A percentile compares a stretch with the other conserved stretches of the same genome.
Conservation (phyloP, 352 stramenopile genomes). For the Elongisporangium anandrum region DNA sequence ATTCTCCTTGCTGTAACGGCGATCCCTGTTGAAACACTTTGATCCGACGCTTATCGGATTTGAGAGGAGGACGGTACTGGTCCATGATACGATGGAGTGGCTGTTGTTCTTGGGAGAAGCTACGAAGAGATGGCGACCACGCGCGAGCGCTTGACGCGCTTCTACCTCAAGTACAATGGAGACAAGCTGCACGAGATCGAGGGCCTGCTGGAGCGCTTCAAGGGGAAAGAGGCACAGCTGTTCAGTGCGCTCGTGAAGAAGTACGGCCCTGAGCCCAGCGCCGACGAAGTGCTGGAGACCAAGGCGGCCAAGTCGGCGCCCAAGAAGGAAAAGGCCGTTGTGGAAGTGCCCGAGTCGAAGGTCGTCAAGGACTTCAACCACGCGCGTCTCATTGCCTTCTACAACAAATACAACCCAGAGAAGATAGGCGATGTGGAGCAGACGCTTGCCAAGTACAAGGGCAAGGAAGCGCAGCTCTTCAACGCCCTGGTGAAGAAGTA, state of each 20-base stretch:
- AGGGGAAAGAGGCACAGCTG: constrained; percentile 65
- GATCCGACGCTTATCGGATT: neutral
- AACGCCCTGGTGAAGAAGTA: constrained; percentile 84
- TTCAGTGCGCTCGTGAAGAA: constrained; percentile 80
- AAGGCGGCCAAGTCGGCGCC: constrained; percentile 4
- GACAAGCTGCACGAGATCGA: constrained; percentile 83
- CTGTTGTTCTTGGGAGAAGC: neutral
- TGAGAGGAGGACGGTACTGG: neutral
- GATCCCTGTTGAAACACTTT: neutral
- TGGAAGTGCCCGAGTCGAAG: constrained; percentile 17
- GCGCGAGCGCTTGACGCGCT: constrained; percentile 66
- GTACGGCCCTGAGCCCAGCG: constrained; percentile 69
- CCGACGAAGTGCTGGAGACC: constrained; percentile 32
- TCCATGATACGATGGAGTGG: neutral
- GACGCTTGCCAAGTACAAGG: constrained; percentile 76
- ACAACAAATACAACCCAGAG: constrained; percentile 79
- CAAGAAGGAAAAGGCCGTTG: constrained; percentile 9
- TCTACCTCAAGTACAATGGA: constrained; percentile 85
- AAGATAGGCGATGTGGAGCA: constrained; percentile 63
- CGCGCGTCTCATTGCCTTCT: constrained; percentile 68
- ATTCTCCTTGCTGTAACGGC: neutral
- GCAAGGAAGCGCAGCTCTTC: constrained; percentile 78
- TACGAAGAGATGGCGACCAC: constrained; percentile 37
- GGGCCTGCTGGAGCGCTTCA: constrained; percentile 76
- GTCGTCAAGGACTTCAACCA: constrained; percentile 48